Percentiles rank a stretch among this genome's conserved stretches.
These are phyloP conservation scores for Pichia californica DNA, from an alignment of 805 yeast genomes.

Conservation along the genomic window DNA sequence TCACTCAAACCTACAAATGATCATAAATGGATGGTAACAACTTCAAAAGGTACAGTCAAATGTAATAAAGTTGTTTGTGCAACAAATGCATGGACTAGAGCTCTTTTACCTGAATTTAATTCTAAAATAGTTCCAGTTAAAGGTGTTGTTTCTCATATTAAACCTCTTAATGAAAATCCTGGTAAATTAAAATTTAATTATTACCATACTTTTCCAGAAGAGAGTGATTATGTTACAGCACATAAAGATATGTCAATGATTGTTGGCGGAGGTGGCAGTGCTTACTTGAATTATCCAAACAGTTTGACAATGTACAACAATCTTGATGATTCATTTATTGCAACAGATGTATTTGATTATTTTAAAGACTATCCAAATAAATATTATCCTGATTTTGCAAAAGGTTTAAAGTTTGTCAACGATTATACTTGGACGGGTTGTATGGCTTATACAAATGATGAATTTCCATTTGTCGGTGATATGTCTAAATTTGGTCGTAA, in stretches of 20 bases:
- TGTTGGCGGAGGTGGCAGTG: constrained; percentile 29
- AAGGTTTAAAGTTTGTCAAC: constrained; percentile 24
- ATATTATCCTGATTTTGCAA: constrained; percentile 17
- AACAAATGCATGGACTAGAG: constrained; percentile 28
- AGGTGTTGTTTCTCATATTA: constrained; percentile 29
- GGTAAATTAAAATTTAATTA: constrained; percentile 13
- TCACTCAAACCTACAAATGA: constrained; percentile 17
- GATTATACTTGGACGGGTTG: constrained; percentile 40
- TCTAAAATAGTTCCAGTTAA: constrained; percentile 30
- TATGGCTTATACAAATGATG: constrained; percentile 39
- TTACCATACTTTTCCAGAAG: constrained; percentile 18
- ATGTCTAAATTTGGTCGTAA: constrained; percentile 22
- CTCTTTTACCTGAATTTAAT: constrained; percentile 19
- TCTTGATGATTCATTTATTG: constrained; percentile 31
- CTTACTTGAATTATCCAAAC: constrained; percentile 13
- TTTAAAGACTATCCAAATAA: constrained; percentile 27
- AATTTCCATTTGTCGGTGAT: constrained; percentile 39
- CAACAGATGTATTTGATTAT: constrained; percentile 19
- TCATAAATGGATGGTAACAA: constrained; percentile 26
- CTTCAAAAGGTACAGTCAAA: constrained; percentile 18
- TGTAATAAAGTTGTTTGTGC: constrained; percentile 31
- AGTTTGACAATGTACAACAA: constrained; percentile 15
- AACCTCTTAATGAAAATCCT: neutral
- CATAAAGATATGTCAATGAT: constrained; percentile 31
- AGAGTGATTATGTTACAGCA: constrained; percentile 26